These are phyloP conservation scores for Neolentinus lepideus DNA, from an alignment of 1,284 basidiomycete genomes.

Conservation along the genomic window DNA sequence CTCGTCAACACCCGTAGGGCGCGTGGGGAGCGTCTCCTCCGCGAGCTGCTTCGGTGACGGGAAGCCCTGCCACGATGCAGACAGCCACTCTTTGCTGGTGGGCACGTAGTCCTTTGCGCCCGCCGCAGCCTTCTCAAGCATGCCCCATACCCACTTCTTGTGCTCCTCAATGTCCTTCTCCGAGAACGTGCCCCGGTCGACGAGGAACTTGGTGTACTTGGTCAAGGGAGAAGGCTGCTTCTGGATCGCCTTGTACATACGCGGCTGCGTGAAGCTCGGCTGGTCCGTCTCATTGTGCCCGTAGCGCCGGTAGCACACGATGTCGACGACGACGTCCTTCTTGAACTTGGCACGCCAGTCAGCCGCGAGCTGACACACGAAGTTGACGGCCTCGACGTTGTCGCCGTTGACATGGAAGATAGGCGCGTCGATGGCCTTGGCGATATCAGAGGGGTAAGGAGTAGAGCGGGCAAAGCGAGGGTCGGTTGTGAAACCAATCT, in stretches of 20 bases:
- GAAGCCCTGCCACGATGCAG: conserved; percentile 98
- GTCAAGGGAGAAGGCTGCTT: conserved; percentile 91
- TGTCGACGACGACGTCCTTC: conserved; percentile 98
- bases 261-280: conserved; percentile 96
- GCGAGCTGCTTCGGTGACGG: conserved; percentile 95
- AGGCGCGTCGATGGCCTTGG: conserved; percentile 96
- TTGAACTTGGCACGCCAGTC: conserved; percentile 99
- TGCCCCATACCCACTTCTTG: conserved; percentile 99
- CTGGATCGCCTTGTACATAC: conserved; percentile 98
- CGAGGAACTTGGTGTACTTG: conserved; percentile 87
- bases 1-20: conserved; percentile 77
- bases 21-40: conserved; percentile 86
- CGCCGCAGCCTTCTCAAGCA: conserved; percentile 90
- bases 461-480: conserved; percentile 97
- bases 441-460: conserved; percentile 98
- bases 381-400: conserved; percentile 97
- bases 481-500: conserved; percentile 99
- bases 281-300: conserved; percentile 99
- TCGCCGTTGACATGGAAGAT: conserved; percentile 99
- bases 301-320: conserved; percentile 98
- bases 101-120: conserved; percentile 94
- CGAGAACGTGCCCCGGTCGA: conserved; percentile 91
- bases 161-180: conserved; percentile 97
- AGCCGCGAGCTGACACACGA: conserved; percentile 95
- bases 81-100: conserved; percentile 94